Evolutionary conservation across 2,329 filamentous ascomycete species (phyloP).

Genomic region (Fusarium tanahbumbuense): DNA sequence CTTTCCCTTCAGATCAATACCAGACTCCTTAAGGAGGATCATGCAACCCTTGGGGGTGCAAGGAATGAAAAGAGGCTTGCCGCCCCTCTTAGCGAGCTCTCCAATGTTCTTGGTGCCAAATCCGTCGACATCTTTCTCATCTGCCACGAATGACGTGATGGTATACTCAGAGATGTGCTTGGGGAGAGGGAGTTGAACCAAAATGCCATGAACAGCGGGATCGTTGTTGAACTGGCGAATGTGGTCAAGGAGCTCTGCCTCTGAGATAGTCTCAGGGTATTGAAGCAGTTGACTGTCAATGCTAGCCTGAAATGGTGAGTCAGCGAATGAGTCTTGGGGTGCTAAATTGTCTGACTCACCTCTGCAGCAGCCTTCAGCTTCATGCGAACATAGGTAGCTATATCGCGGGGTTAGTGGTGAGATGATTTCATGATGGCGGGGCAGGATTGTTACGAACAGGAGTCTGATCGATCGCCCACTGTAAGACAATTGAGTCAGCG

Average conservation of each 20-base stretch:
- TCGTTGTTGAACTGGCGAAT: constrained; percentile 89
- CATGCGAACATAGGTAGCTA: constrained; percentile 99
- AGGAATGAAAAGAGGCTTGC: constrained; percentile 87
- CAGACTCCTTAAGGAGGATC: constrained; percentile 86
- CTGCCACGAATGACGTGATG: constrained; percentile 88
- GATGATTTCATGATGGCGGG: constrained; percentile 37
- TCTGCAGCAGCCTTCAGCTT: constrained; percentile 97
- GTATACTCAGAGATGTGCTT: constrained; percentile 89
- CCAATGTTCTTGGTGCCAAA: constrained; percentile 96
- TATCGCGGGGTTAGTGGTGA: constrained; percentile 37
- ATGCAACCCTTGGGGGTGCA: constrained; percentile 99
- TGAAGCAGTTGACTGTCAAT: constrained; percentile 90
- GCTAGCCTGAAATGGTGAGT: constrained; percentile 70
- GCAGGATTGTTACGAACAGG: constrained; percentile 65
- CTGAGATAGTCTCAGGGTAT: constrained; percentile 82
- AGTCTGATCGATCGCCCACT: constrained; percentile 95
- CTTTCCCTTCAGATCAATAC: constrained; percentile 87
- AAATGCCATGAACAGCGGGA: constrained; percentile 85
- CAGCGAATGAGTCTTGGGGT: constrained; percentile 4
- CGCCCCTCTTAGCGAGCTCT: constrained; percentile 94
- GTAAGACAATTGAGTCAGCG: constrained; percentile 40
- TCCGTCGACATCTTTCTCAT: constrained; percentile 97
- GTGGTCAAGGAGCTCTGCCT: constrained; percentile 86
- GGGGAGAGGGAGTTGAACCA: constrained; percentile 93
- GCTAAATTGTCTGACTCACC: constrained; percentile 59